Conservation (phyloP, 2,329 filamentous ascomycete genomes). For the Colletotrichum spinosum region DNA sequence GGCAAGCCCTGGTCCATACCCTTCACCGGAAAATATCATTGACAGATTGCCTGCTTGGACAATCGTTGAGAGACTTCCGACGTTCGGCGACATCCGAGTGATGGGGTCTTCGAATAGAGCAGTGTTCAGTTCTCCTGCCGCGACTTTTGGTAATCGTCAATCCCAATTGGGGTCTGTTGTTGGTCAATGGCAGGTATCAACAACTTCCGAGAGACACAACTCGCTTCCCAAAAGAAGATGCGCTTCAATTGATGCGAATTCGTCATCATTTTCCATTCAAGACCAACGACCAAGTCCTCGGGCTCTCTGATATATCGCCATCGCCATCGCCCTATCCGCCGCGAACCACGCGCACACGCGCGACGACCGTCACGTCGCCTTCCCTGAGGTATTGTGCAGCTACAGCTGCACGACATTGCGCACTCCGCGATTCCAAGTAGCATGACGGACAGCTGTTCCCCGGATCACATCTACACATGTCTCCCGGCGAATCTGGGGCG, state of each 20-base stretch:
- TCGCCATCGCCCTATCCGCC: neutral
- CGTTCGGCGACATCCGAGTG: slow-evolving; percentile 10
- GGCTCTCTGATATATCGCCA: too few species aligned
- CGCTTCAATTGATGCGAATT: slow-evolving; percentile 5
- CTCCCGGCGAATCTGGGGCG: slow-evolving; percentile 7
- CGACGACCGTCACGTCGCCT: too few species aligned
- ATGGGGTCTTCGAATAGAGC: slow-evolving; percentile 9
- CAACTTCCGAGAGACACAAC: neutral
- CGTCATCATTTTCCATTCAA: slow-evolving; percentile 1
- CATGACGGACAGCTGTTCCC: slow-evolving; percentile 32
- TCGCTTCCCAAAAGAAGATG: neutral
- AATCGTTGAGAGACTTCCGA: neutral
- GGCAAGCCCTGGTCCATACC: slow-evolving; percentile 35
- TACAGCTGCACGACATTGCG: slow-evolving; percentile 32
- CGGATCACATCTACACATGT: slow-evolving; percentile 13
- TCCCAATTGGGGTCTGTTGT: slow-evolving; percentile 6
- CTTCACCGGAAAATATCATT: slow-evolving; percentile 34
- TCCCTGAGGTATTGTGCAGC: neutral
- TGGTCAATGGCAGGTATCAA: neutral
- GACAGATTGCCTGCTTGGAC: slow-evolving; percentile 4
- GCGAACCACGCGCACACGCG: neutral
- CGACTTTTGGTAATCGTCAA: slow-evolving; percentile 4
- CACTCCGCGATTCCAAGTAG: slow-evolving; percentile 14
- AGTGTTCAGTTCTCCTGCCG: neutral
- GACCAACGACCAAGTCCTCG: neutral